Conservation (phyloP, 2,329 filamentous ascomycete genomes). For the Calonectria pseudoreteaudii region DNA sequence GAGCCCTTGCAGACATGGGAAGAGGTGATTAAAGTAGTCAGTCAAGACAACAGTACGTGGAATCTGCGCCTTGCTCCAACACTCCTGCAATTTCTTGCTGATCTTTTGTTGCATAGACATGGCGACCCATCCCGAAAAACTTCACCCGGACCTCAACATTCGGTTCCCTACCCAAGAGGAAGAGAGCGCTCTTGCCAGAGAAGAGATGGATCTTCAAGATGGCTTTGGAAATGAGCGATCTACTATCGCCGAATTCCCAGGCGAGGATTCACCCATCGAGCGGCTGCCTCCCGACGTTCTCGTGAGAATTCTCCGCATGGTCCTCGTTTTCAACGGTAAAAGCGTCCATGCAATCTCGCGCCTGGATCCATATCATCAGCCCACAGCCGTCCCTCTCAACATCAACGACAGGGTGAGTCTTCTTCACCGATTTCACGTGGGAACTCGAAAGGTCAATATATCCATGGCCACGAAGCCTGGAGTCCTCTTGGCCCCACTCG, state of each 20-base stretch:
- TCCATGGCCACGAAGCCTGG: conserved; percentile 49
- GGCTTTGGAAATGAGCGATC: too few species aligned
- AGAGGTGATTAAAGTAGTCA: background rate
- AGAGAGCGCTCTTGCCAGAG: background rate
- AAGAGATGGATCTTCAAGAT: background rate
- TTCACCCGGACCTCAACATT: conserved; percentile 3
- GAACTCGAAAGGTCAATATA: conserved; percentile 44
- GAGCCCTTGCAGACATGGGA: background rate
- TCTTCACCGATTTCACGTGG: conserved; percentile 55
- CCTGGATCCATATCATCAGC: conserved; percentile 50
- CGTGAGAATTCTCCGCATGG: conserved; percentile 50
- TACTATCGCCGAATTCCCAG: background rate
- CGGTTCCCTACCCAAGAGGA: background rate
- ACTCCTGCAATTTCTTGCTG: background rate
- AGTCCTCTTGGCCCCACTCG: conserved; percentile 50
- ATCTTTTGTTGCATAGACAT: background rate
- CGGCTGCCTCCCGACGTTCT: conserved; percentile 47
- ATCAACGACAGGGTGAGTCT: conserved; percentile 35
- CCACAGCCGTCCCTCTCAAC: conserved; percentile 28
- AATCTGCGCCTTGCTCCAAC: background rate
- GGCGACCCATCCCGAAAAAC: background rate
- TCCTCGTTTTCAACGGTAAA: conserved; percentile 49
- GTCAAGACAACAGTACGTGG: conserved; percentile 7
- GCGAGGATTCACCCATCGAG: conserved; percentile 41
- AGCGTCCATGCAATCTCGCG: conserved; percentile 59